Percentiles rank a stretch among this genome's conserved stretches.
Conservation (phyloP, 202 grass and related monocot species). For the Carex arenaria region DNA sequence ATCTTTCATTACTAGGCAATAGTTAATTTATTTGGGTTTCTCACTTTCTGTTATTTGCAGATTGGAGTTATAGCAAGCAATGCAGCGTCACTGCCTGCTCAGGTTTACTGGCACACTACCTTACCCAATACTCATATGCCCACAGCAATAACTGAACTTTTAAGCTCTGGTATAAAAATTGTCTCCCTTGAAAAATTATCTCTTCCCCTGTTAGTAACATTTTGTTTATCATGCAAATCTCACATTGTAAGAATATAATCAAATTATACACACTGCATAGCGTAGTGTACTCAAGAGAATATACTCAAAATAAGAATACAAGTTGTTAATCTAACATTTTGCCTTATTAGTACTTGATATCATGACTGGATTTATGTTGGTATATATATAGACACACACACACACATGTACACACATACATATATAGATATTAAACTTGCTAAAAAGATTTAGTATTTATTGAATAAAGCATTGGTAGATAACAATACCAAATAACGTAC, state of each 20-base stretch:
- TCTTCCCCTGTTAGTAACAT: not conserved
- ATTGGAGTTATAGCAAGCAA: conserved; percentile 55
- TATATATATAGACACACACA: not conserved
- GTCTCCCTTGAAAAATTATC: not conserved
- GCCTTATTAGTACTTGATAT: not conserved
- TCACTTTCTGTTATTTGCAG: conserved; percentile 26
- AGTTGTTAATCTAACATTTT: not conserved
- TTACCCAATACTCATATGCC: conserved; percentile 70
- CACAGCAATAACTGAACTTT: conserved; percentile 44
- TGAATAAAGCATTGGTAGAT: not conserved
- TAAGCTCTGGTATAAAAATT: conserved; percentile 15
- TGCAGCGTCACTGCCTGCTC: conserved; percentile 50
- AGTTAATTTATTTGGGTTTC: not conserved
- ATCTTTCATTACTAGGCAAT: not conserved
- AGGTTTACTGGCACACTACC: conserved; percentile 60
- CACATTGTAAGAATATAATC: not conserved
- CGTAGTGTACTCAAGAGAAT: not conserved
- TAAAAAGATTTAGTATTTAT: not conserved
- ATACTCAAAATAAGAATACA: not conserved
- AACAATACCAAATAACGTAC: not conserved
- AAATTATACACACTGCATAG: not conserved
- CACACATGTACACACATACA: too few relatives aligned
- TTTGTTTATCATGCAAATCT: not conserved
- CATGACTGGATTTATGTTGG: not conserved
- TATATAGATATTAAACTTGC: too few relatives aligned